A percentile compares a stretch with the other conserved stretches of the same genome.
Conservation (phyloP, 495 filamentous ascomycete species). For the Lasiosphaeria miniovina region DNA sequence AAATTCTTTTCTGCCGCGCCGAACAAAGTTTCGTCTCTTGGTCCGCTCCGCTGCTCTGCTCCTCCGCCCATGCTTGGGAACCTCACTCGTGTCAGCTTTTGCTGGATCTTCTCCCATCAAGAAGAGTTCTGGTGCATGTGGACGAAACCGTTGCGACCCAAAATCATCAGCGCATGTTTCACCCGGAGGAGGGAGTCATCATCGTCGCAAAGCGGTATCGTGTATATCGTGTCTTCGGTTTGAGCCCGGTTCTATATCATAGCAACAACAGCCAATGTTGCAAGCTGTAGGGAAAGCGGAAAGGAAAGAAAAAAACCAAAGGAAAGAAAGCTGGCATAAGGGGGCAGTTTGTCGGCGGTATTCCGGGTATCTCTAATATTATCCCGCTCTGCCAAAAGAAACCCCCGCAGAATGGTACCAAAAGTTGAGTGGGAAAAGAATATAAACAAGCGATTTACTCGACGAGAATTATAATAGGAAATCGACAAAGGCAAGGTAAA, state of each 20-base stretch:
- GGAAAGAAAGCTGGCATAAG: constrained; percentile 9
- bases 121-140: too few species aligned
- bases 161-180: not conserved
- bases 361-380: constrained; percentile 36
- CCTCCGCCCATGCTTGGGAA: not conserved
- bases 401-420: not conserved
- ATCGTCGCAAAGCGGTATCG: constrained; percentile 15
- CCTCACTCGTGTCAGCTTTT: not conserved
- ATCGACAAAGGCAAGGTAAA: not conserved
- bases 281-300: not conserved
- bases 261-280: not conserved
- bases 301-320: not conserved
- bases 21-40: not conserved
- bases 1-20: constrained; percentile 8
- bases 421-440: not conserved
- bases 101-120: constrained; percentile 2
- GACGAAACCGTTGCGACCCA: too few species aligned
- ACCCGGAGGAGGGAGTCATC: constrained; percentile 1
- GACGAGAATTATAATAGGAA: not conserved
- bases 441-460: not conserved
- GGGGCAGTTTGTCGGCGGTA: constrained; percentile 24
- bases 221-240: constrained; percentile 16
- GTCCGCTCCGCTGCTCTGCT: not conserved
- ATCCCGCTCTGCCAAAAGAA: constrained; percentile 17
- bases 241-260: constrained; percentile 12